These are phyloP conservation scores for Tillandsia leiboldiana DNA, from an alignment of 176 grass and related monocot genomes.

Conservation along the genomic window DNA sequence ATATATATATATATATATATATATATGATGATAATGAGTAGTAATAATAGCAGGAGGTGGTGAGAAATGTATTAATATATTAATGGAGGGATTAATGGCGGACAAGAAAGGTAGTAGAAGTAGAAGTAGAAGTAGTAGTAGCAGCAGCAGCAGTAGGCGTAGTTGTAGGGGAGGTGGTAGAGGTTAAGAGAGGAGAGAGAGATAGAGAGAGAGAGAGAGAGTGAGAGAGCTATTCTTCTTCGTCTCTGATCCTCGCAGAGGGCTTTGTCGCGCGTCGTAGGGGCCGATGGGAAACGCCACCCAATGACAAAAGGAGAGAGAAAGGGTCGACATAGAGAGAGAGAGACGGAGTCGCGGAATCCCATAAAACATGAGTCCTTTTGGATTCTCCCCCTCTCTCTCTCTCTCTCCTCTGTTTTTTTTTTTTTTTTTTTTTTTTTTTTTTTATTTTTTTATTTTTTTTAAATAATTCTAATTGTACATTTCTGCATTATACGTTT, in stretches of 20 bases:
- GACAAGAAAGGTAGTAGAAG: constrained; percentile 33
- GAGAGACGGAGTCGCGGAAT: background rate
- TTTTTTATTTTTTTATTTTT: background rate
- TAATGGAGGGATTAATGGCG: constrained; percentile 42
- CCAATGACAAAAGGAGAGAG: background rate
- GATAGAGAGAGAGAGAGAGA: no score
- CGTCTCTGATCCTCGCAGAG: background rate
- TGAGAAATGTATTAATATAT: constrained; percentile 7
- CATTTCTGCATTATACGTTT: no score
- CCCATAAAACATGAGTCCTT: background rate
- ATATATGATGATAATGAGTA: background rate
- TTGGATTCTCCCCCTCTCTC: background rate
- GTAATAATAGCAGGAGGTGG: background rate
- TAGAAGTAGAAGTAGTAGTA: background rate
- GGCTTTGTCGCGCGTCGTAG: background rate
- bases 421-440: background rate
- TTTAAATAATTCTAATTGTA: no score
- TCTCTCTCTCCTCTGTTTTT: background rate
- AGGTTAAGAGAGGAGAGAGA: no score
- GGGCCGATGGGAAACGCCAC: background rate
- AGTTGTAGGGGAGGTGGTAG: no score
- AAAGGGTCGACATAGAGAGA: background rate
- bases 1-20: no score
- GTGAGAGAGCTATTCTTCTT: background rate
- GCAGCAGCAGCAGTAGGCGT: no score